Evolutionary conservation across 495 filamentous ascomycete species (phyloP).

Genomic region (Evernia prunastri): DNA sequence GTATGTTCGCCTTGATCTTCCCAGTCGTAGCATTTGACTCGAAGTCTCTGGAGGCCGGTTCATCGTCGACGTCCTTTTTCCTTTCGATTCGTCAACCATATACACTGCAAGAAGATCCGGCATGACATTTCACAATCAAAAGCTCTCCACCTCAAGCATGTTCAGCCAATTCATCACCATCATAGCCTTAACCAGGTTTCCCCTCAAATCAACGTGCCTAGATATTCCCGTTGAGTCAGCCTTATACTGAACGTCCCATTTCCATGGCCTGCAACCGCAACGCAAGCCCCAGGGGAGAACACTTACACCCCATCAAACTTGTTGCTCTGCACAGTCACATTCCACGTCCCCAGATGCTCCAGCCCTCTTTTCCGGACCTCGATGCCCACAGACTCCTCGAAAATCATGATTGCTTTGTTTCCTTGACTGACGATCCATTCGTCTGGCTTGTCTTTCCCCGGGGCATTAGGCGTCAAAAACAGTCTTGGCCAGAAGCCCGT

Average conservation of each 20-base stretch:
- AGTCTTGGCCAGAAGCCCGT: slow-evolving; percentile 36
- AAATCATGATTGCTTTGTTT: slow-evolving; percentile 45
- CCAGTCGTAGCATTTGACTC: not conserved
- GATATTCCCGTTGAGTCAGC: slow-evolving; percentile 10
- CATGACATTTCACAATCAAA: slow-evolving; percentile 5
- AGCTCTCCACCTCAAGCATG: slow-evolving; percentile 28
- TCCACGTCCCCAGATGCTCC: slow-evolving; percentile 49
- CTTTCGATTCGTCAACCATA: not conserved
- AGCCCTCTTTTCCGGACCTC: slow-evolving; percentile 38
- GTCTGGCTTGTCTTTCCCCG: slow-evolving; percentile 48
- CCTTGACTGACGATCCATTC: slow-evolving; percentile 47
- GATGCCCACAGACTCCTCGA: slow-evolving; percentile 39
- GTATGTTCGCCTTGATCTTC: not conserved
- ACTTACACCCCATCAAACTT: slow-evolving; percentile 46
- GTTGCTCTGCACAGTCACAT: slow-evolving; percentile 47
- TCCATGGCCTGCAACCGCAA: not conserved
- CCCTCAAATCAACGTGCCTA: slow-evolving; percentile 45
- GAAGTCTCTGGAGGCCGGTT: not conserved
- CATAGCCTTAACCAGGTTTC: slow-evolving; percentile 50
- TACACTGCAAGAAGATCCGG: not conserved
- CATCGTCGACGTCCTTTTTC: not conserved
- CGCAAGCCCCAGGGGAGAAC: not conserved
- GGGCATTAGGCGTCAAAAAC: slow-evolving; percentile 46
- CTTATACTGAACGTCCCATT: not conserved
- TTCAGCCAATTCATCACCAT: slow-evolving; percentile 51